These are phyloP conservation scores for Pezicula radicicola DNA, from an alignment of 2,329 filamentous ascomycete genomes.

Conservation along the genomic window DNA sequence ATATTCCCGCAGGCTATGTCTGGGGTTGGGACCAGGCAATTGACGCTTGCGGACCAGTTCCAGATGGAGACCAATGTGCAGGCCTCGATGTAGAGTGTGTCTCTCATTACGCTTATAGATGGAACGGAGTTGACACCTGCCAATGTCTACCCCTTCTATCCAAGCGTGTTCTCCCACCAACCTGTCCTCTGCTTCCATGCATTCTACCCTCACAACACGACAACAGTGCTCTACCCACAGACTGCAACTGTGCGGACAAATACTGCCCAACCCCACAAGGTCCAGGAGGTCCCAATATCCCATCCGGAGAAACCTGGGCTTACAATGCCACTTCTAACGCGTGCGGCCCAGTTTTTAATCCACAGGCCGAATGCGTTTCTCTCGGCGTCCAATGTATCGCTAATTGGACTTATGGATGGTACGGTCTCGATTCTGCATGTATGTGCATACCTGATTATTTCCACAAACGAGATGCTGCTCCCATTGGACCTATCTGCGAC, in stretches of 20 bases:
- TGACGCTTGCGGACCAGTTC: neutral
- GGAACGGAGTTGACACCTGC: slow-evolving; percentile 1
- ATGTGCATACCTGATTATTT: neutral
- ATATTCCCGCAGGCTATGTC: neutral
- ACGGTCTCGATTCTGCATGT: neutral
- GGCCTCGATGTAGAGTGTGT: neutral
- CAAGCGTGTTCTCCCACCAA: neutral
- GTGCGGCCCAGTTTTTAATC: neutral
- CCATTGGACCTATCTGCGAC: neutral
- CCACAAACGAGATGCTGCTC: neutral
- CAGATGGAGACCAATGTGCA: neutral
- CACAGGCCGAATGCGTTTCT: neutral
- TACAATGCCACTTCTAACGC: neutral
- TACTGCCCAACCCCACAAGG: neutral
- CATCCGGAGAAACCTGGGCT: neutral
- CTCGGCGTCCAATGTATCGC: neutral
- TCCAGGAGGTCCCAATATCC: neutral
- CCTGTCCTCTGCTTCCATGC: neutral
- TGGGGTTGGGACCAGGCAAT: neutral
- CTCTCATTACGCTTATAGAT: neutral
- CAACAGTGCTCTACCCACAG: neutral
- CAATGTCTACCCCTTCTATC: neutral
- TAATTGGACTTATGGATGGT: neutral
- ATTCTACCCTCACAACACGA: neutral
- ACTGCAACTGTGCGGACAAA: neutral